phyloP scores from a whole-genome alignment of 805 yeast genomes.

The Pichia deserticola region DNA sequence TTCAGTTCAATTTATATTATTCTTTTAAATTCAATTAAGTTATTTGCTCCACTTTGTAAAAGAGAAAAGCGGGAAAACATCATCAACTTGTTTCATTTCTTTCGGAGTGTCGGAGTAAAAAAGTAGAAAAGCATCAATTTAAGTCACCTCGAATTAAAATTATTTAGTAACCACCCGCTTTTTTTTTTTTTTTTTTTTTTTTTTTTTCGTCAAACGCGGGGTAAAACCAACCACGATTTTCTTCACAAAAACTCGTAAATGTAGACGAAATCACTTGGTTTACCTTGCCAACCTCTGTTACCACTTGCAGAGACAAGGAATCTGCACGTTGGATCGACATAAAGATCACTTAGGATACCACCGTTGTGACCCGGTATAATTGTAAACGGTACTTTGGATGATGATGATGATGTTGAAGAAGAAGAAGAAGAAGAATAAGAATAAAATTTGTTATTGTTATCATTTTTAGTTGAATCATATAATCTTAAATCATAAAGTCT shows the following conservation, averaged over 20 bases:
- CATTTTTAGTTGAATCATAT: constrained; percentile 2
- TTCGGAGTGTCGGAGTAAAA: constrained; percentile 1
- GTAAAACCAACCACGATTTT: neutral
- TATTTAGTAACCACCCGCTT: neutral
- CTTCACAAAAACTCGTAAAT: constrained; percentile 10
- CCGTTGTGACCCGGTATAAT: constrained; percentile 97
- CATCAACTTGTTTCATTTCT: neutral
- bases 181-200: neutral
- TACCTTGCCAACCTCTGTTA: constrained; percentile 90
- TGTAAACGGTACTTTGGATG: constrained; percentile 57
- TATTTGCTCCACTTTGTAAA: too few relatives aligned
- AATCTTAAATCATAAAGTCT: constrained; percentile 65
- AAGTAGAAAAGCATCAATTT: too few relatives aligned
- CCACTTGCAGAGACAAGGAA: constrained; percentile 91
- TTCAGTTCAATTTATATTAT: too few relatives aligned
- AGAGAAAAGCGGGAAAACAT: too few relatives aligned
- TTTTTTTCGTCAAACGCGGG: neutral
- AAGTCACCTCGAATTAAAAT: too few relatives aligned
- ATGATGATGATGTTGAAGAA: neutral
- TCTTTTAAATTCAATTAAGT: too few relatives aligned
- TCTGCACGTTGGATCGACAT: constrained; percentile 80
- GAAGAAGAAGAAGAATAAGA: neutral
- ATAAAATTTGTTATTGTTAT: constrained; percentile 17
- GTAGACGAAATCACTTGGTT: constrained; percentile 69
- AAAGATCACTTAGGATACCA: constrained; percentile 69